Evolutionary conservation across 768 basidiomycete species (phyloP).

Genomic region (Russula griseocarnosa): DNA sequence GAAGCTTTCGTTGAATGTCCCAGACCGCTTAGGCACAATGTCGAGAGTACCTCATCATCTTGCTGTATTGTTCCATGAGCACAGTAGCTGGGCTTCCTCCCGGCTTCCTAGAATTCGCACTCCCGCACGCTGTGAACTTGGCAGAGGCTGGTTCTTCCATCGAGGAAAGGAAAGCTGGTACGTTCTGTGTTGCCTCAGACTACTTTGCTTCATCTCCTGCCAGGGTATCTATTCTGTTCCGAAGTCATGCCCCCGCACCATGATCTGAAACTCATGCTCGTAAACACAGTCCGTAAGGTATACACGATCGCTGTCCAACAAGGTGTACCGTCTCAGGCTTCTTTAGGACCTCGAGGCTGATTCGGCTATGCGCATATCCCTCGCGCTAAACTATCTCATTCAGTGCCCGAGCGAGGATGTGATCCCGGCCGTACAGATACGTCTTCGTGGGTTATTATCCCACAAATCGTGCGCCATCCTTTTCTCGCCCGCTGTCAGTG

Average conservation of each 20-base stretch:
- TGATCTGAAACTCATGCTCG: constrained; percentile 76
- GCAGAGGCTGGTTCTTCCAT: constrained; percentile 63
- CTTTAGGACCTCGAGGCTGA: constrained; percentile 69
- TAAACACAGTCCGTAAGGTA: constrained; percentile 84
- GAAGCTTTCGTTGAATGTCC: constrained; percentile 2
- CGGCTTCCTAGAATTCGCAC: constrained; percentile 62
- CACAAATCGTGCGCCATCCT: constrained; percentile 70
- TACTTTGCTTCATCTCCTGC: neutral
- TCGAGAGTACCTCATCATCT: constrained; percentile 61
- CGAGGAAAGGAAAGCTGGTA: constrained; percentile 66
- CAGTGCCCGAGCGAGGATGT: constrained; percentile 59
- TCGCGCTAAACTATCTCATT: constrained; percentile 69
- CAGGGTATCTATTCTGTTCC: constrained; percentile 76
- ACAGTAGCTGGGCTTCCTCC: constrained; percentile 41
- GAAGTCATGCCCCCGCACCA: constrained; percentile 66
- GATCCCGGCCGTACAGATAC: constrained; percentile 69
- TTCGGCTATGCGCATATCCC: constrained; percentile 52
- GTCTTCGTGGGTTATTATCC: constrained; percentile 59
- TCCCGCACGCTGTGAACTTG: constrained; percentile 71
- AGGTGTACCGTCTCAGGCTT: neutral
- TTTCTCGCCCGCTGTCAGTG: neutral
- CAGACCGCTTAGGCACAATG: constrained; percentile 49
- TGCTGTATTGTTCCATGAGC: constrained; percentile 65
- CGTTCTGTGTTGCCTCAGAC: constrained; percentile 9
- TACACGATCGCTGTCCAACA: constrained; percentile 6